Evolutionary conservation across 176 grass and related monocot genomes (phyloP).

Genomic region (Aegilops bicornis): DNA sequence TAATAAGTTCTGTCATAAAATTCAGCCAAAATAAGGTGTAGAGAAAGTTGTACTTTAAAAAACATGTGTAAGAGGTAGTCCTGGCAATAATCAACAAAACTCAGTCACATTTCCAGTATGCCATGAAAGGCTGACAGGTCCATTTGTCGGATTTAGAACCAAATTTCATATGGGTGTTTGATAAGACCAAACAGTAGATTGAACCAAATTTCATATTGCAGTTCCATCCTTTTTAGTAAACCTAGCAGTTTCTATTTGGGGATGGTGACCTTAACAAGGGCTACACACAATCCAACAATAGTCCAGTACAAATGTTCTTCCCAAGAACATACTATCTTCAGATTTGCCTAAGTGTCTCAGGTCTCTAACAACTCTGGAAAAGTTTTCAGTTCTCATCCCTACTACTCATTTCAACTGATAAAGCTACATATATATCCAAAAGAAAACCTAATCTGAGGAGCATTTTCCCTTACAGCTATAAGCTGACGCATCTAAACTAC

Average conservation of each 20-base stretch:
- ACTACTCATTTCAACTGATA: conserved; percentile 26
- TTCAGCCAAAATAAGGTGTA: not conserved
- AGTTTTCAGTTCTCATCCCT: conserved; percentile 24
- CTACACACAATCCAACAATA: conserved; percentile 17
- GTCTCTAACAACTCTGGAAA: conserved; percentile 1
- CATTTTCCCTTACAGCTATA: conserved; percentile 27
- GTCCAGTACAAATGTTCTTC: conserved; percentile 13
- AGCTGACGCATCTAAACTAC: conserved; percentile 21
- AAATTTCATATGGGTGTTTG: not conserved
- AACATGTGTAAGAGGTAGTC: not conserved
- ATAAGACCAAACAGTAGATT: not conserved
- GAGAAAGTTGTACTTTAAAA: too few relatives aligned
- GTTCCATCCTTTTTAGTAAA: not conserved
- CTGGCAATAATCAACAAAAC: not conserved
- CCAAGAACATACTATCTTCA: conserved; percentile 16
- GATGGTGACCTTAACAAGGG: not conserved
- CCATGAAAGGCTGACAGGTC: not conserved
- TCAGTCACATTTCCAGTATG: not conserved
- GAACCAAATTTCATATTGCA: not conserved
- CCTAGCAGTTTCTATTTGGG: not conserved
- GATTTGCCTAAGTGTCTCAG: conserved; percentile 7
- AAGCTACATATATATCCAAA: conserved; percentile 44
- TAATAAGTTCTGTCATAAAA: not conserved
- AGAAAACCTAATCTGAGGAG: conserved; percentile 29
- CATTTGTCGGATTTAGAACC: not conserved